Base-by-base conservation (phyloP, 805 yeast species). In the Kurtzmaniella fragi region DNA sequence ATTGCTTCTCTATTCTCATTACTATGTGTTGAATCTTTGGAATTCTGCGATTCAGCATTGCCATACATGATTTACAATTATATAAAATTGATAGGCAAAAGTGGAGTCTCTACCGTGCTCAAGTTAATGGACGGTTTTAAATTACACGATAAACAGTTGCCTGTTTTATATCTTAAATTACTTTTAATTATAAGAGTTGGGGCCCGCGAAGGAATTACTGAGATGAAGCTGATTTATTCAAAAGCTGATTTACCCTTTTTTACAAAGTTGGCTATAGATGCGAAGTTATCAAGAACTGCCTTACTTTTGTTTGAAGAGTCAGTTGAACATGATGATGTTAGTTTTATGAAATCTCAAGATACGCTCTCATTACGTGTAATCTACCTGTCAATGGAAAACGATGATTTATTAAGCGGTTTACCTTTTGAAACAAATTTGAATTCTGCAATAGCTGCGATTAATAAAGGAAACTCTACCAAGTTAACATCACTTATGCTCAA, bases 321-420 rank as follows among this genome's bases (percentile, higher is more conserved):
- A 29, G 11, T 36, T 33, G 42, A 52, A 33, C 35, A 46, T 12
- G 53, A 52, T 5, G 32, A 35, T n/a, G 36, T 31, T 5, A 34
- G 28, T 13, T 31, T 32, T n/a, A 13, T 28, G 35, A n/a, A 25
- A 32, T 13, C 35, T 15, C 17, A 11, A 16, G 12, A 44, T 37
- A 41, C 30, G 38, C 39, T 1, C 47, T 55, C 31, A 39, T 67
- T 17, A 39, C 58, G 15, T 3, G 32, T 41, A 0, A 63, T 83
- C 1, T 85, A 81, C 53, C 62, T 65, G 4, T 53, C 69, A 0
- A 62, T 88, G 3, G 78, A 74, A 36, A 88, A 83, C 41, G 61
- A 67, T 2, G 95, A 88, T 53, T 57, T 85, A 30, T 53, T 75
- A 4, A 70, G 71, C 46, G 95, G 95, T 0, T 57, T 85, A 8